Percentiles rank a stretch among this genome's conserved stretches.
Conservation (phyloP, 2,329 filamentous ascomycete genomes). For the Arthrobotrys pseudoclavata region DNA sequence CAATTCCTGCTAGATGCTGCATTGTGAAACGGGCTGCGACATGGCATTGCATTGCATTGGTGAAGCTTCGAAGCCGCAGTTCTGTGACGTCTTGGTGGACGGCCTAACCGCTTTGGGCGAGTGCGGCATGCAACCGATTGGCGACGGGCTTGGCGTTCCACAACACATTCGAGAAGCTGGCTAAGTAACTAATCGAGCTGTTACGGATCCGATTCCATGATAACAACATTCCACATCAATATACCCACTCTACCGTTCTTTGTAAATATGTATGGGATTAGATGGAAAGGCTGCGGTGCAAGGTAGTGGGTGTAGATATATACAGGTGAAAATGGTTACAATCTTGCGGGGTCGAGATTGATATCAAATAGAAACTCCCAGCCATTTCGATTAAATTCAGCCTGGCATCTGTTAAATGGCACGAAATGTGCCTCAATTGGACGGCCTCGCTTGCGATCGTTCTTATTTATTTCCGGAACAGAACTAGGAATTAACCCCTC, state of each 20-base stretch:
- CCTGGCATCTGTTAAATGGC: background rate
- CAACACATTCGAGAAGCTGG: constrained; percentile 44
- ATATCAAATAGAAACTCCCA: constrained; percentile 1
- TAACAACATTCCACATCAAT: too few relatives aligned
- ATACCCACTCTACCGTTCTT: too few relatives aligned
- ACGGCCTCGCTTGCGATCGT: constrained; percentile 19
- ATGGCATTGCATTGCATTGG: background rate
- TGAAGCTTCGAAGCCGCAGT: constrained; percentile 1
- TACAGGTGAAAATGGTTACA: background rate
- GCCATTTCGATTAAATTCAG: constrained; percentile 16
- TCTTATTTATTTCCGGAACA: too few relatives aligned
- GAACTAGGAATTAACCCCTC: too few relatives aligned
- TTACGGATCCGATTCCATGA: background rate
- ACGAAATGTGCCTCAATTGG: constrained; percentile 17
- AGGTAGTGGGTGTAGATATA: too few relatives aligned
- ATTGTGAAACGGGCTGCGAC: constrained; percentile 11
- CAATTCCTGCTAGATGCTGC: background rate
- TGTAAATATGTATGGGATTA: too few relatives aligned
- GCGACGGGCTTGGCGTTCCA: constrained; percentile 46
- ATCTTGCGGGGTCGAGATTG: constrained; percentile 3
- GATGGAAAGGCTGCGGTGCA: too few relatives aligned
- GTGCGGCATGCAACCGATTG: constrained; percentile 57
- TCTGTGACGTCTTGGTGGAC: constrained; percentile 33
- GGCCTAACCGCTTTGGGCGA: constrained; percentile 11
- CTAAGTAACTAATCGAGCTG: too few relatives aligned